Percentiles rank a stretch among this genome's conserved stretches.
phyloP scores from a whole-genome alignment of 2,329 filamentous ascomycete species.

The Magnaporthales sp. region DNA sequence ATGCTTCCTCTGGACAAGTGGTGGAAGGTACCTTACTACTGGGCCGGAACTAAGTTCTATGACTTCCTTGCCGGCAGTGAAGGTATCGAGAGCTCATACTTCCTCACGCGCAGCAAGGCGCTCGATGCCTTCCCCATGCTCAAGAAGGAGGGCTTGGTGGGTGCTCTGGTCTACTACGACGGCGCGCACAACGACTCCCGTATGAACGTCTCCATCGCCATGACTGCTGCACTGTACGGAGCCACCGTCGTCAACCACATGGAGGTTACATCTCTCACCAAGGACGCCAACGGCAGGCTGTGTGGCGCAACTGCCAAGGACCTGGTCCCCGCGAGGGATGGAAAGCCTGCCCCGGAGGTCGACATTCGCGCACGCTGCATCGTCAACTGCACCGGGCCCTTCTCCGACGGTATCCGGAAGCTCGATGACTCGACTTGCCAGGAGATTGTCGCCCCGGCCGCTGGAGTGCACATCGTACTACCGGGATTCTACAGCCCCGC shows the following conservation, averaged over 20 bases:
- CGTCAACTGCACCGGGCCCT: constrained; percentile 78
- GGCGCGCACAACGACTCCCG: constrained; percentile 81
- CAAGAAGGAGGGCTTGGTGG: constrained; percentile 62
- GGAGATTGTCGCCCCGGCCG: constrained; percentile 71
- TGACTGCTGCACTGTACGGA: constrained; percentile 73
- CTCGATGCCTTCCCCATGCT: constrained; percentile 73
- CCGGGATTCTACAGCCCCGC: constrained; percentile 71
- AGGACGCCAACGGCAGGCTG: constrained; percentile 60
- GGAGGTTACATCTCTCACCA: constrained; percentile 66
- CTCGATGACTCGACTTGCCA: constrained; percentile 64
- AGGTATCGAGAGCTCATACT: constrained; percentile 78
- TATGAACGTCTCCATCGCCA: constrained; percentile 77
- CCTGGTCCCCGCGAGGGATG: constrained; percentile 46
- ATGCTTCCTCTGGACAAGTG: constrained; percentile 75
- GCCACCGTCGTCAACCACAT: constrained; percentile 74
- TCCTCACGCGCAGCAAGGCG: constrained; percentile 68
- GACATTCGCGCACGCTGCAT: constrained; percentile 69
- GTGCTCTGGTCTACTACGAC: constrained; percentile 79
- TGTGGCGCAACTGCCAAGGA: constrained; percentile 62
- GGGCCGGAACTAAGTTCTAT: constrained; percentile 66
- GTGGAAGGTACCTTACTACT: constrained; percentile 75
- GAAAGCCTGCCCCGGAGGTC: constrained; percentile 47
- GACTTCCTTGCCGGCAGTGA: constrained; percentile 74
- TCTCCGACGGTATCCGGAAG: constrained; percentile 71
- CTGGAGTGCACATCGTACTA: constrained; percentile 75